phyloP scores from a whole-genome alignment of 257 asterid genomes.

The Schizonepeta tenuifolia region DNA sequence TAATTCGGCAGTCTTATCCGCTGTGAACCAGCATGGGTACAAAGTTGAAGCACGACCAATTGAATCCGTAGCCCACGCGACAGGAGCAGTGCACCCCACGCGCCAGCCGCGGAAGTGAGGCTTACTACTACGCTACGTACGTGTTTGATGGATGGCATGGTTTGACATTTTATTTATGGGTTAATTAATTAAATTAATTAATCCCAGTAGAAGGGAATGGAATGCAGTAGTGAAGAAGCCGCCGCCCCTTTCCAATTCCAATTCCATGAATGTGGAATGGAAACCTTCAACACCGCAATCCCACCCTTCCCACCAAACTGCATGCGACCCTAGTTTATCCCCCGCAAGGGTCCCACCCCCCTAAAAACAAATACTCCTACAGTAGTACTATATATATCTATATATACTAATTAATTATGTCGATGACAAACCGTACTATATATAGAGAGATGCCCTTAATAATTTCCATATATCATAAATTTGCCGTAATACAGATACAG shows the following conservation, averaged over 20 bases:
- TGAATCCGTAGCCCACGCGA: background rate
- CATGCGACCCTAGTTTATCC: conserved; percentile 47
- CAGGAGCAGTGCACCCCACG: conserved; percentile 46
- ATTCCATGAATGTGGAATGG: conserved; percentile 65
- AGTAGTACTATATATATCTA: no score
- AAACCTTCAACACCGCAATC: conserved; percentile 25
- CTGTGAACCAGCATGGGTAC: background rate
- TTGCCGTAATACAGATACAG: no score
- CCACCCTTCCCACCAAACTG: conserved; percentile 42
- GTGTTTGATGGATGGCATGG: background rate
- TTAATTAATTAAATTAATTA: background rate
- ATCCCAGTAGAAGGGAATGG: no score
- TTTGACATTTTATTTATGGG: conserved; percentile 10
- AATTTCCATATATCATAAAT: background rate
- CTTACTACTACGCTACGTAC: no score
- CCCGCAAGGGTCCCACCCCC: background rate
- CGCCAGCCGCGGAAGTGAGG: conserved; percentile 34
- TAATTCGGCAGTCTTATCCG: background rate
- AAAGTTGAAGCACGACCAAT: conserved; percentile 7
- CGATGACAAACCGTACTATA: background rate
- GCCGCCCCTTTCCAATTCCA: conserved; percentile 43
- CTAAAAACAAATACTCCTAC: no score
- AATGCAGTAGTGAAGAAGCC: background rate
- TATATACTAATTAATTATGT: background rate
- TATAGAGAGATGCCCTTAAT: background rate